A percentile compares a stretch with the other conserved stretches of the same genome.
Evolutionary conservation across 2,329 filamentous ascomycete species (phyloP).

Genomic region (Penicillium decumbens): DNA sequence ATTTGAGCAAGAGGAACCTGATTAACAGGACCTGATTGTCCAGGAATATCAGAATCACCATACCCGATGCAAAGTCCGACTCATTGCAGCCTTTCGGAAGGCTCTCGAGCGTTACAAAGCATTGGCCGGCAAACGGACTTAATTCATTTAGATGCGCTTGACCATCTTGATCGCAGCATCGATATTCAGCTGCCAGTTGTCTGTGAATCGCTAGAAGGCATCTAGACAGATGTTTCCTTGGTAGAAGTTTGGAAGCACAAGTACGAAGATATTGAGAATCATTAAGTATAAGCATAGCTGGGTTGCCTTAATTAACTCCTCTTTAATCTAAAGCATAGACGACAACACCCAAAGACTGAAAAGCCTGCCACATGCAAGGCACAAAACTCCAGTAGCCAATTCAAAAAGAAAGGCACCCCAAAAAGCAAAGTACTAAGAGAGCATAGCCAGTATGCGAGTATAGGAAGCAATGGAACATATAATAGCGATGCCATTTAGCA

Average conservation of each 20-base stretch:
- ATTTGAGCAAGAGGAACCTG: background rate
- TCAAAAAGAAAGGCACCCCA: background rate
- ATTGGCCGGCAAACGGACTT: slow-evolving; percentile 2
- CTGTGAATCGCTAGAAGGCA: background rate
- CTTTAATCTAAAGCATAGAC: background rate
- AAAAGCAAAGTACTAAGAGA: background rate
- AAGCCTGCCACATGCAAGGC: background rate
- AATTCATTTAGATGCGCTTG: background rate
- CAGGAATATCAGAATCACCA: background rate
- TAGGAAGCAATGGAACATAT: background rate
- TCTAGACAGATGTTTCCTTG: no score
- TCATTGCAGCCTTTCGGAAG: background rate
- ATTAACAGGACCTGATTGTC: background rate
- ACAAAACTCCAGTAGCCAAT: background rate
- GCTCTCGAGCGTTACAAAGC: slow-evolving; percentile 1
- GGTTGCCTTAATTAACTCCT: background rate
- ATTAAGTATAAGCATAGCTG: background rate
- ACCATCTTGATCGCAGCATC: slow-evolving; percentile 1
- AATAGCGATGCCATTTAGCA: slow-evolving; percentile 17
- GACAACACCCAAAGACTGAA: background rate
- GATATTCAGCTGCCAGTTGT: slow-evolving; percentile 2
- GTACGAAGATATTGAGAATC: background rate
- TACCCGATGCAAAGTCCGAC: background rate
- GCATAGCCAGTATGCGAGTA: background rate
- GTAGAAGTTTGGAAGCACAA: background rate